Base-by-base conservation (phyloP, 371 early-diverging fungal genomes). In the Mycotypha africana region DNA sequence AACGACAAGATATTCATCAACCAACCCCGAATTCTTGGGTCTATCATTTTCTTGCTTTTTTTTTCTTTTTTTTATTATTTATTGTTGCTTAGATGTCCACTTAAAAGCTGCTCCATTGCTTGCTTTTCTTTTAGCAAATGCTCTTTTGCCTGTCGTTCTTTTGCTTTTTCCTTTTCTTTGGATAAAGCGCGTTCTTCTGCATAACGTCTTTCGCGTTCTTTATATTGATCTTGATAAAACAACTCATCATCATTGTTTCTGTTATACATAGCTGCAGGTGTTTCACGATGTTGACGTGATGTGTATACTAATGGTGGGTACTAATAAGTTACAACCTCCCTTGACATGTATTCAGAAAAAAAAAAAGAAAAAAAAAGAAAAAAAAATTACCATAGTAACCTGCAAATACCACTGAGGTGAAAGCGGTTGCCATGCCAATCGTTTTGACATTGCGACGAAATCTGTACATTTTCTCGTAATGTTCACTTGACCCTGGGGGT, bases 201-300 rank as follows among this genome's bases (percentile, higher is more conserved):
- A 19, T 48, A 56, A 23, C 47, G 31, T 2, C 39, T 59, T 9
- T 71, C 67, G 45, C 71, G 42, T 53, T 58, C 58, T 20, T 43
- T 49, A 32, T 71, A 71, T 26, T 71, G 71, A 41, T 71, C 71
- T 20, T 62, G 31, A 36, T 71, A 58, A 31, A 67, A 67, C 2
- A 42, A 47, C 2, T 46, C 40, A 2, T 26, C 16, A 7, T 47
- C 23, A 15, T 47, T 37, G 12, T 39, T 26, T 32, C 43, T 22
- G 5, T 38, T 15, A 10, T 17, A 35, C 3, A 34, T 34, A 15
- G 48, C 47, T 16, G 70, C 58, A 7, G 70, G 70, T 6, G 55
- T 58, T 2, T 46, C 38, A 11, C 70, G 58, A 48, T 62, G 50
- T 3, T 42, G 37, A 16, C 70, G 52, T 26, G 47, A 47, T 70